A percentile compares a stretch with the other conserved stretches of the same genome.
Conservation (phyloP, 495 filamentous ascomycete genomes). For the Penicillium turbatum region DNA sequence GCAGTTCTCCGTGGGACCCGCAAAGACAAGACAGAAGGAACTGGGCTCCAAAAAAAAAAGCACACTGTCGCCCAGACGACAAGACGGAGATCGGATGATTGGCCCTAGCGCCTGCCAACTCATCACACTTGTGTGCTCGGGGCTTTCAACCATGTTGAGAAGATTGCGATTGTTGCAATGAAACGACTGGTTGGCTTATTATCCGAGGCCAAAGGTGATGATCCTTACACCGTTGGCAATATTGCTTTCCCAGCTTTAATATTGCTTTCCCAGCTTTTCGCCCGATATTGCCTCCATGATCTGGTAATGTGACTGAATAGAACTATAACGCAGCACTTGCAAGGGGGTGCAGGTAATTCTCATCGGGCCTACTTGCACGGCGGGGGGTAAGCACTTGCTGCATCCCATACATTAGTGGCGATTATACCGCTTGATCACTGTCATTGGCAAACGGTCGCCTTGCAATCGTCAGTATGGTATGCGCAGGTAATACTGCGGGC, state of each 20-base stretch:
- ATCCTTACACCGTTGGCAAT: background rate
- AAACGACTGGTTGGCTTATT: background rate
- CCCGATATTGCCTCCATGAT: background rate
- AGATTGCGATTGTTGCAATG: background rate
- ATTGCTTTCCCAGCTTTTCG: background rate
- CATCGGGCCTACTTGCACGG: constrained; percentile 15
- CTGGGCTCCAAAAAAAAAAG: constrained; percentile 5
- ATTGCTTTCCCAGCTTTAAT: background rate
- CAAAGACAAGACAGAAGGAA: constrained; percentile 9
- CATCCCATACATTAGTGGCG: constrained; percentile 5
- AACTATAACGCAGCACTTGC: constrained; percentile 3
- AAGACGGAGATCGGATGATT: constrained; percentile 18
- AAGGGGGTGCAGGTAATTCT: constrained; percentile 20
- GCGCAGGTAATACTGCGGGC: background rate
- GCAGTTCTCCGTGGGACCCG: constrained; percentile 14
- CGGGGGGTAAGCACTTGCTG: background rate
- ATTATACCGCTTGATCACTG: background rate
- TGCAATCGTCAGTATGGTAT: background rate
- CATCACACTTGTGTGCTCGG: constrained; percentile 25
- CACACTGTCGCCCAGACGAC: constrained; percentile 25
- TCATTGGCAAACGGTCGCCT: background rate
- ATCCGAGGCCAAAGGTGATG: background rate
- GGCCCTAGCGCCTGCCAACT: constrained; percentile 28
- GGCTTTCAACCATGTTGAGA: background rate
- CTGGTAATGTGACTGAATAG: background rate